These are phyloP conservation scores for Saprolegnia diclina DNA, from an alignment of 352 stramenopile genomes.

Conservation along the genomic window DNA sequence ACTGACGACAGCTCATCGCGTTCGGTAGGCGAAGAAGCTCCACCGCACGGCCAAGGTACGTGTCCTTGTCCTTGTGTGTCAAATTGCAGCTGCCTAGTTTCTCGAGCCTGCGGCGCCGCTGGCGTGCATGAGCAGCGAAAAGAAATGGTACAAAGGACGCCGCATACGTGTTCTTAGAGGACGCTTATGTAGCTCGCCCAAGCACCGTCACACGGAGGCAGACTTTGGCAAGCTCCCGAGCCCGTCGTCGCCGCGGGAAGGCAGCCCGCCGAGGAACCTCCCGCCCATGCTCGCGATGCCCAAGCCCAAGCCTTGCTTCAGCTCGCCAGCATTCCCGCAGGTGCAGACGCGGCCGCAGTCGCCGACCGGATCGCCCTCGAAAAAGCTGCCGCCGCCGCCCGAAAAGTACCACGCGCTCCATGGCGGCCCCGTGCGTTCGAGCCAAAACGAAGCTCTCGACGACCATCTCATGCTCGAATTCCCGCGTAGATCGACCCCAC, in stretches of 20 bases:
- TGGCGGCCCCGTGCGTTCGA: slow-evolving; percentile 24
- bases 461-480: too few relatives aligned
- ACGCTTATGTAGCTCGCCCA: neutral
- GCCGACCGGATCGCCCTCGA: slow-evolving; percentile 30
- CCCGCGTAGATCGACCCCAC: slow-evolving; percentile 22
- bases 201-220: neutral
- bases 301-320: slow-evolving; percentile 24
- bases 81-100: neutral
- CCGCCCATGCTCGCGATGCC: slow-evolving; percentile 12
- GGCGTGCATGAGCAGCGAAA: neutral
- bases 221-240: neutral
- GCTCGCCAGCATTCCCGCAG: slow-evolving; percentile 1
- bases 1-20: neutral
- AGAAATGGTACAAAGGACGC: neutral
- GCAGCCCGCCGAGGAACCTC: neutral
- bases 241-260: neutral
- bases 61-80: neutral
- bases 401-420: slow-evolving; percentile 37
- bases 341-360: slow-evolving; percentile 9
- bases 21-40: neutral
- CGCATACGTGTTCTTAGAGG: neutral
- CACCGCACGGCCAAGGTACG: slow-evolving; percentile 6
- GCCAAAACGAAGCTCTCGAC: too few relatives aligned
- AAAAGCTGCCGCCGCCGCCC: slow-evolving; percentile 43
- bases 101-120: neutral